Base-by-base conservation (phyloP, 2,329 filamentous ascomycete genomes). In the Fonsecaea monophora region DNA sequence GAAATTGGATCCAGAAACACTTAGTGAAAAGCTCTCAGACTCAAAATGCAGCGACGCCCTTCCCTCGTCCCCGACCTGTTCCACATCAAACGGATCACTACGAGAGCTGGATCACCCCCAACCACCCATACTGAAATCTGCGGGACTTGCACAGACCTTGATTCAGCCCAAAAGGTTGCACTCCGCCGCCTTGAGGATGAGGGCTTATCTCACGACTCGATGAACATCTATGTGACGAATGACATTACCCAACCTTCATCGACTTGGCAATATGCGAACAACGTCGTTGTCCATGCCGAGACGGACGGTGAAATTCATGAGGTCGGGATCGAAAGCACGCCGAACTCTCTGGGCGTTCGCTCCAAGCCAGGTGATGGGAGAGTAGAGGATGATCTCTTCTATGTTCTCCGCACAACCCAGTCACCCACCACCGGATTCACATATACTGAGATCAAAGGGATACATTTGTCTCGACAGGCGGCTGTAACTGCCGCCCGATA, bases 31-130 rank as follows among this genome's bases (percentile, higher is more conserved):
- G 32, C 9, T n/a, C 13, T 42, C 42, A 53, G 10, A 7, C 34
- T 30, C 21, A 63, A 34, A 12, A 67, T 67, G 65, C 60, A 60
- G 40, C 65, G 65, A 34, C 65, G 65, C 7, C 60, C 54, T 13
- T 67, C 65, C 18, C 65, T 63, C 9, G 65, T 67, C 18, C 60
- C 65, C 21, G 65, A 67, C 50, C 60, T 67, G 21, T 67, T 55
- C 54, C 65, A 67, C 48, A 37, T 67, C 37, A 63, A 63, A 50
- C 65, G 65, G 65, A 67, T 60, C 6, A 67, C 60, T 18, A 55
- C 63, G 48, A 60, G 18, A 12, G 35, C 50, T 37, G 59, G 59
- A 30, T 60, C 65, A 40, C 65, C 60, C n/a, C 60, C 65, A 3
- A 60, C 55, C 12, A 63, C 63, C 55, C 60, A 37, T 15, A 67